Evolutionary conservation across 805 yeast species (phyloP), one percentile per base, ranked within the genome.

Genomic region (Metschnikowia gelsemii): DNA sequence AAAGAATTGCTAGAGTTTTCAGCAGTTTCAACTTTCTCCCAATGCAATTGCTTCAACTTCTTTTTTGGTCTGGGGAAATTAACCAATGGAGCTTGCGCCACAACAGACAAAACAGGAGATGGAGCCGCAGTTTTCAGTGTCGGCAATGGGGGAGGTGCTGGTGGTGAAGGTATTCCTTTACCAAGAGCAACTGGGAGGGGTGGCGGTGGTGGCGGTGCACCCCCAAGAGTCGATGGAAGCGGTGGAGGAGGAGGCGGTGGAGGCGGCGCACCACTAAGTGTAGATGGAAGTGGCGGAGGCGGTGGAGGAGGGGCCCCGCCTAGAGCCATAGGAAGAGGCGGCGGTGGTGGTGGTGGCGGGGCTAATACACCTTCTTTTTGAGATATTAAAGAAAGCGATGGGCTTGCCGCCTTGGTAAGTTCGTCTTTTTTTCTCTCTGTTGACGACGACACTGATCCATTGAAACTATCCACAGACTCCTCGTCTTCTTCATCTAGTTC

Each of bases 11-110:
- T 66, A 12, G 81, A 66, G 21, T 51, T 50, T 16, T 46, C 52
- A 13, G 55, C 51, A 35, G 69, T 61, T 11, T 81, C 85, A 33
- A 85, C 65, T 55, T 79, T 84, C 48, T 85, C 93, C 95, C 93
- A 85, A 53, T 85, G 95, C 47, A 85, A 75, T 54, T 85, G 95
- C 56, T 84, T 85, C 64, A 85, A 63, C 59, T 79, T 81, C 46
- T 70, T 72, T 58, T 72, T 72, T 14, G 82, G 79, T 49, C 79
- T 64, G 20, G 85, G 86, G 46, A 74, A 73, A 36, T 65, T 65
- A 29, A 76, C 82, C 28, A 61, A 60, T 21, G 62, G 61, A 17
- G 58, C 43, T 12, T 57, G 55, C 16, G 42, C 38, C 3, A 58
- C 69, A 18, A 25, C 33, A 7, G 37, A 37, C 31, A 41, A 31